A percentile compares a stretch with the other conserved stretches of the same genome.
These are phyloP conservation scores for Fusarium aywerte DNA, from an alignment of 2,329 filamentous ascomycete genomes.

Conservation along the genomic window DNA sequence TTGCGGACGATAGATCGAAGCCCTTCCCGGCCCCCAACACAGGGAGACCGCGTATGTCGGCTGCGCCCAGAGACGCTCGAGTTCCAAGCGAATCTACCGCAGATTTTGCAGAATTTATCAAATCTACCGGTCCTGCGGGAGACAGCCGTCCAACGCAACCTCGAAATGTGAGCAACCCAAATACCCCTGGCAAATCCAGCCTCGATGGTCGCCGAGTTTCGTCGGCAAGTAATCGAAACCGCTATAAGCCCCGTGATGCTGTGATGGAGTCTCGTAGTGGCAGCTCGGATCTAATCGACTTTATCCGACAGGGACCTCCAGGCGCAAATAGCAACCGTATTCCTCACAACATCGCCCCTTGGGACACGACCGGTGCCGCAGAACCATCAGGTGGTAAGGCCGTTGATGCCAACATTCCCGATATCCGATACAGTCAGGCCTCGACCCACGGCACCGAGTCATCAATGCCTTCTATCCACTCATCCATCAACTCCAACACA, in stretches of 20 bases:
- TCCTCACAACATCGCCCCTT: conserved; percentile 84
- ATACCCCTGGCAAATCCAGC: conserved; percentile 51
- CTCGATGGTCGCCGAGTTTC: conserved; percentile 54
- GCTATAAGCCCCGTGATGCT: conserved; percentile 78
- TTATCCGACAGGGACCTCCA: conserved; percentile 88
- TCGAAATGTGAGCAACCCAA: conserved; percentile 49
- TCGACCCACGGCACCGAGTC: conserved; percentile 68
- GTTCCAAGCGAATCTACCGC: conserved; percentile 75
- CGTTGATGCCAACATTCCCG: conserved; percentile 66
- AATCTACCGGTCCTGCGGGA: conserved; percentile 79
- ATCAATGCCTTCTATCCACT: conserved; percentile 67
- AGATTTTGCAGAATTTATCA: conserved; percentile 91
- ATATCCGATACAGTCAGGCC: conserved; percentile 65
- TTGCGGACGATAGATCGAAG: conserved; percentile 39
- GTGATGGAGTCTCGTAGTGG: conserved; percentile 70
- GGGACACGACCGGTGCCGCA: conserved; percentile 86
- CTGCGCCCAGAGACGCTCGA: conserved; percentile 75
- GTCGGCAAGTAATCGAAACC: conserved; percentile 58
- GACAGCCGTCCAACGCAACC: conserved; percentile 53
- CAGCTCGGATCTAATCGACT: conserved; percentile 91
- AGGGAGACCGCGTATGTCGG: conserved; percentile 40
- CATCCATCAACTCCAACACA: conserved; percentile 79
- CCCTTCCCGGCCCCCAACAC: conserved; percentile 37
- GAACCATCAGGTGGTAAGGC: conserved; percentile 66
- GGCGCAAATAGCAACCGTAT: conserved; percentile 71